These are phyloP conservation scores for Iris macrosiphon DNA, from an alignment of 106 monocot genomes.

Conservation along the genomic window DNA sequence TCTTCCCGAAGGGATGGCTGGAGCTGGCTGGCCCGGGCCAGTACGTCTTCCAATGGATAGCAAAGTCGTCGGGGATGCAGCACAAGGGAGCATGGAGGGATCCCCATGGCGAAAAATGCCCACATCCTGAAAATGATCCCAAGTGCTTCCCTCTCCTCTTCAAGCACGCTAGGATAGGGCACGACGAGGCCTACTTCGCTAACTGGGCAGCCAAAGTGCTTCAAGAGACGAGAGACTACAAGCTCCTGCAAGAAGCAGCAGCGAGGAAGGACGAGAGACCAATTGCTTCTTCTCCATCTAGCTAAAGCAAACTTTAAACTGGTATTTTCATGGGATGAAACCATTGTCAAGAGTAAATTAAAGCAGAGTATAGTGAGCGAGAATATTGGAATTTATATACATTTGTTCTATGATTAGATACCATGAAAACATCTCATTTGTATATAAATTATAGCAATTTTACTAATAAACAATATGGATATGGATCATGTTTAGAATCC, in stretches of 20 bases:
- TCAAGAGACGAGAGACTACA: constrained; percentile 24
- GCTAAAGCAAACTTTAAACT: too few relatives aligned
- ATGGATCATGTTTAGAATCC: too few relatives aligned
- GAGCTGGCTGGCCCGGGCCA: constrained; percentile 46
- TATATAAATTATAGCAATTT: too few relatives aligned
- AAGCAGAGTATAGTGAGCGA: too few relatives aligned
- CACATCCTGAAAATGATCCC: background rate
- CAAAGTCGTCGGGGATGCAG: constrained; percentile 27
- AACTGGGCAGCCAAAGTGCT: constrained; percentile 47
- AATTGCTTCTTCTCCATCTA: too few relatives aligned
- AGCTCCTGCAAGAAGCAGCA: constrained; percentile 1
- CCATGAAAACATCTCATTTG: too few relatives aligned
- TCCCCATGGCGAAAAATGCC: constrained; percentile 27
- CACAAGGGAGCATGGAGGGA: constrained; percentile 57
- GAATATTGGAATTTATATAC: too few relatives aligned
- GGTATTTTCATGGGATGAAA: too few relatives aligned
- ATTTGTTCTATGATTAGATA: too few relatives aligned
- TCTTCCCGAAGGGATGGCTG: constrained; percentile 66
- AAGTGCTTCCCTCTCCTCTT: constrained; percentile 32
- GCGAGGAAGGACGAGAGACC: too few relatives aligned
- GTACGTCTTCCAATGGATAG: constrained; percentile 51
- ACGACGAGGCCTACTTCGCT: constrained; percentile 39
- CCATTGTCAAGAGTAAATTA: too few relatives aligned
- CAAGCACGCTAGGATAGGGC: constrained; percentile 48
- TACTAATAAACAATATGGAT: too few relatives aligned